phyloP scores from a whole-genome alignment of 805 yeast genomes.

The Candida vaughaniae region DNA sequence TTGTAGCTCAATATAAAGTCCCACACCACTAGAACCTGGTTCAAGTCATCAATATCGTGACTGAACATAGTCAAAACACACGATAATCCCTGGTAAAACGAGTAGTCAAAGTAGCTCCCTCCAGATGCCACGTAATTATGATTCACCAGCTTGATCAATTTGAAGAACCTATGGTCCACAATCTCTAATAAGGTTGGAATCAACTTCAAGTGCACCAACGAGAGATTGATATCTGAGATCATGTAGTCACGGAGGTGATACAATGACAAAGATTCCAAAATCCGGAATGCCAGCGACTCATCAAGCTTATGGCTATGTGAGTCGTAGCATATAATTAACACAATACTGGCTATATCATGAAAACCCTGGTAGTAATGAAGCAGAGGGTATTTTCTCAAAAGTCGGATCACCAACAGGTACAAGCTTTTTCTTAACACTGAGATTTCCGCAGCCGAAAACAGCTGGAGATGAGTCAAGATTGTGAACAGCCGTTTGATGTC shows the following conservation, averaged over 20 bases:
- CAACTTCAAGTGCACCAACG: slow-evolving; percentile 62
- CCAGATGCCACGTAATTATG: slow-evolving; percentile 58
- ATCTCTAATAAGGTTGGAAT: slow-evolving; percentile 60
- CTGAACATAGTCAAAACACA: slow-evolving; percentile 71
- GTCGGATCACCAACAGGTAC: slow-evolving; percentile 43
- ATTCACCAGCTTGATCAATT: slow-evolving; percentile 38
- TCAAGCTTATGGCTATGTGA: slow-evolving; percentile 15
- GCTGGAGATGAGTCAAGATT: slow-evolving; percentile 29
- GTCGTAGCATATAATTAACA: slow-evolving; percentile 51
- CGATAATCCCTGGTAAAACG: slow-evolving; percentile 64
- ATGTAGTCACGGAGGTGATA: slow-evolving; percentile 78
- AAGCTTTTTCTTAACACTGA: slow-evolving; percentile 41
- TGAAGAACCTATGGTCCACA: slow-evolving; percentile 48
- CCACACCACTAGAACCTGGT: slow-evolving; percentile 59
- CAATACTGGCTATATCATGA: slow-evolving; percentile 79
- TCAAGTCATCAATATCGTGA: slow-evolving; percentile 44
- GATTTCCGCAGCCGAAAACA: slow-evolving; percentile 29
- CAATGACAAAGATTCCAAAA: slow-evolving; percentile 58
- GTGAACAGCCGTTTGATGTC: slow-evolving; percentile 77
- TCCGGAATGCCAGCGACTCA: slow-evolving; percentile 33
- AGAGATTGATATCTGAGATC: slow-evolving; percentile 65
- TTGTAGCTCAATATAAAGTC: slow-evolving; percentile 62
- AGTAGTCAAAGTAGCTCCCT: slow-evolving; percentile 64
- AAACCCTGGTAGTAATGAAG: slow-evolving; percentile 88
- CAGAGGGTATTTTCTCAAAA: slow-evolving; percentile 60